These are phyloP conservation scores for Citrus mangshanensis DNA, from an alignment of 345 rosid species.

Conservation along the genomic window DNA sequence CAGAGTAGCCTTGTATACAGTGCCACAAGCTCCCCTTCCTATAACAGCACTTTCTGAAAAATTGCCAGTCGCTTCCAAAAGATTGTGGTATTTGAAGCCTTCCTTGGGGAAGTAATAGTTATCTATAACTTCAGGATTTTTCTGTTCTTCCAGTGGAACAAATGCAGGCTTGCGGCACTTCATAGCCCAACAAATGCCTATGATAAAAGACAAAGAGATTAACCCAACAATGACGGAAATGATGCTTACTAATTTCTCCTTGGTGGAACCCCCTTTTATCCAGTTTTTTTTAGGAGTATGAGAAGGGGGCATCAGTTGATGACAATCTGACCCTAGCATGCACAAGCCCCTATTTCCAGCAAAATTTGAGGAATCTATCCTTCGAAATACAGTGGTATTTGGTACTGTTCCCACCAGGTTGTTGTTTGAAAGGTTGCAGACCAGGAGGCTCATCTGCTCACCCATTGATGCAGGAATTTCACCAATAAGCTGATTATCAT, in stretches of 20 bases:
- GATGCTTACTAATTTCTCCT: conserved; percentile 44
- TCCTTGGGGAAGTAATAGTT: conserved; percentile 68
- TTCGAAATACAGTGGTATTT: conserved; percentile 50
- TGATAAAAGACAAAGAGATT: conserved; percentile 44
- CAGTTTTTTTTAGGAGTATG: conserved; percentile 31
- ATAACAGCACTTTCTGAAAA: conserved; percentile 54
- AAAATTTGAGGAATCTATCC: conserved; percentile 64
- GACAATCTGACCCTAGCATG: conserved; percentile 38
- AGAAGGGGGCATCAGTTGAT: conserved; percentile 18
- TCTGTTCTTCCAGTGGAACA: conserved; percentile 40
- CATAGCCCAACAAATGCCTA: conserved; percentile 48
- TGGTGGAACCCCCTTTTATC: conserved; percentile 30
- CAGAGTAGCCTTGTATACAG: conserved; percentile 68
- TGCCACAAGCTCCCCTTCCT: conserved; percentile 86
- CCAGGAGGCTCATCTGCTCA: conserved; percentile 64
- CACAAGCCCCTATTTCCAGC: conserved; percentile 66
- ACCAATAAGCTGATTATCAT: conserved; percentile 70
- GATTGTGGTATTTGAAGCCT: conserved; percentile 69
- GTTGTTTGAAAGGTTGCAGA: conserved; percentile 80
- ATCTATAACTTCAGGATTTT: conserved; percentile 40
- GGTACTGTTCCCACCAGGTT: conserved; percentile 67
- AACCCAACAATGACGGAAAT: conserved; percentile 45
- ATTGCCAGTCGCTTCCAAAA: conserved; percentile 61
- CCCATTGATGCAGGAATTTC: conserved; percentile 66
- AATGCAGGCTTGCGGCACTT: conserved; percentile 41